A percentile compares a stretch with the other conserved stretches of the same genome.
phyloP scores from a whole-genome alignment of 371 early-diverging fungal species.

The Syncephalastrum contaminatum region DNA sequence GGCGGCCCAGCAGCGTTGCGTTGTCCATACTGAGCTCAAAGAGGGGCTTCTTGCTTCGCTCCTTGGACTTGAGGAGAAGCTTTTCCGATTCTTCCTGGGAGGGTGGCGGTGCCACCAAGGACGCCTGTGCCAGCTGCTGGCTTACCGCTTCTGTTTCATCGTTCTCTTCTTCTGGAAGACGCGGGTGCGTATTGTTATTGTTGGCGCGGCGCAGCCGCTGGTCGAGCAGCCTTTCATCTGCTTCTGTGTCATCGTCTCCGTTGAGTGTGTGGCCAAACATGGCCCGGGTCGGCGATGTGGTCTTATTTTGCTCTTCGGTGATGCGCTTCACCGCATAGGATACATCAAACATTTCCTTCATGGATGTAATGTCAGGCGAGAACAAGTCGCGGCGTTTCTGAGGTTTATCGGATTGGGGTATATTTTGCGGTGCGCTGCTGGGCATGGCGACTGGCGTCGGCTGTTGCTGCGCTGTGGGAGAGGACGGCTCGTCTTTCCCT shows the following conservation, averaged over 20 bases:
- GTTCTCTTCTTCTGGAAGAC: background rate
- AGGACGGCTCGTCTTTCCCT: constrained; percentile 6
- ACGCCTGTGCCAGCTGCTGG: constrained; percentile 5
- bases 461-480: constrained; percentile 1
- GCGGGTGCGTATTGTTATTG: no score
- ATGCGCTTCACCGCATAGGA: constrained; percentile 63
- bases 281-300: background rate
- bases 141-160: constrained; percentile 4
- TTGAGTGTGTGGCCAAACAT: constrained; percentile 10
- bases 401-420: constrained; percentile 8
- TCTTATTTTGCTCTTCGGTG: constrained; percentile 56
- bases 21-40: constrained; percentile 18
- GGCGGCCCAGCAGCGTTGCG: constrained; percentile 16
- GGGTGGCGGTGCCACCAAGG: constrained; percentile 10
- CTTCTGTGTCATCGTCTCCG: constrained; percentile 21
- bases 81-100: constrained; percentile 10
- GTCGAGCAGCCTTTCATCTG: constrained; percentile 14
- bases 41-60: constrained; percentile 1
- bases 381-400: constrained; percentile 31
- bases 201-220: constrained; percentile 4
- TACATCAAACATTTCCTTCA: constrained; percentile 66
- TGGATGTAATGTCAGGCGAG: constrained; percentile 50
- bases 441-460: background rate
- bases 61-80: constrained; percentile 5
- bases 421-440: constrained; percentile 14